Base-by-base conservation (phyloP, 2,329 filamentous ascomycete species). In the Trichophyton mentagrophytes region DNA sequence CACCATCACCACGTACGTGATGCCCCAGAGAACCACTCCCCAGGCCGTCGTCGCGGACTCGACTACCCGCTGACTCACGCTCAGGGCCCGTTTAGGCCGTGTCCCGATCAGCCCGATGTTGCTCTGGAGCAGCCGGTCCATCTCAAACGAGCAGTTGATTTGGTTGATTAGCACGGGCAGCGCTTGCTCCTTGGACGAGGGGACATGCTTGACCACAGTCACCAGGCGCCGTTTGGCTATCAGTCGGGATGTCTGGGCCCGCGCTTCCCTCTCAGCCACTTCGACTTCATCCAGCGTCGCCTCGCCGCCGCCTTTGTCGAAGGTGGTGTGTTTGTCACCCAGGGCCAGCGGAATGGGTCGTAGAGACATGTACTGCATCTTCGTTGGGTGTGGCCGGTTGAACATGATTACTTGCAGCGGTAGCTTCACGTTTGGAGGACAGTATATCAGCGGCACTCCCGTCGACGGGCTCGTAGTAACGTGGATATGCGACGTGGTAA, bases 361-460 rank as follows among this genome's bases (percentile, higher is more conserved):
- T 20, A 96, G 78, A 0, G 93, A 99, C 67, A 97, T 87, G 73
- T 97, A 99, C 73, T 99, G 92, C 93, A 99, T 97, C 60, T 85
- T 83, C 36, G 82, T 85, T 0, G 93, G 92, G 61, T 87, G 82
- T 0, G 93, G 93, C 55, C 91, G 82, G 67, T 96, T 85, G 73
- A 95, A 99, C 61, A 95, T 80, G 61, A 97, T 88, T 51, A 96
- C 82, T 70, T 99, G 93, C 53, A 95, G 83, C 53, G 85, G 89
- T 20, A 87, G 79, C 3, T 84, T 84, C 64, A 82, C 82, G 56
- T 85, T 80, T 61, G 73, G 66, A 0, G 81, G 79, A 65, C 88
- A 95, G 61, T 83, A 84, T 62, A 99, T 85, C 42, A 80, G 81
- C 1, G 92, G 92, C n/a, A 85, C 77, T 63, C 75, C 77, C 55